phyloP scores from a whole-genome alignment of 108 stramenopile genomes.

The Licmophora abbreviata region DNA sequence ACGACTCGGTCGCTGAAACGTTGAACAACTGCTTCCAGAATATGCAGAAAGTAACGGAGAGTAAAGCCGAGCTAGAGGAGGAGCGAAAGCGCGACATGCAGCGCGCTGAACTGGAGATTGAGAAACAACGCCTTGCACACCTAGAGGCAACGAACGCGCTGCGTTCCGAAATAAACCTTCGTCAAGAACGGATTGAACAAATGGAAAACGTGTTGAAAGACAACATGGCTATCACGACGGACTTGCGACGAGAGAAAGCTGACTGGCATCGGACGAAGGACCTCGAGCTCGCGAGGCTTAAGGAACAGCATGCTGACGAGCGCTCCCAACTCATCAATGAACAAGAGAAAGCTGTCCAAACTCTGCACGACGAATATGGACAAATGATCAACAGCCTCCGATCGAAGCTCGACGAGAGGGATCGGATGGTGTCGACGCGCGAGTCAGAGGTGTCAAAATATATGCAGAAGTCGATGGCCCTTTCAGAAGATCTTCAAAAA shows the following conservation, averaged over 20 bases:
- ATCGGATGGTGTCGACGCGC: not conserved
- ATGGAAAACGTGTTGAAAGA: constrained; percentile 18
- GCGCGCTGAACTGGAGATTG: constrained; percentile 21
- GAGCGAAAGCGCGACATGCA: constrained; percentile 20
- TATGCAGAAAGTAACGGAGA: constrained; percentile 24
- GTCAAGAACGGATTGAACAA: constrained; percentile 16
- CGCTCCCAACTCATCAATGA: constrained; percentile 4
- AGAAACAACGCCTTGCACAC: constrained; percentile 21
- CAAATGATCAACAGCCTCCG: not conserved
- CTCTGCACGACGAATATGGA: not conserved
- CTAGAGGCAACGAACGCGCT: constrained; percentile 10
- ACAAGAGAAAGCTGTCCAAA: not conserved
- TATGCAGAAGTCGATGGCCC: not conserved
- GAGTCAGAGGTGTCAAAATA: constrained; percentile 3
- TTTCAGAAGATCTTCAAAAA: not conserved
- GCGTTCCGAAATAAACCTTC: constrained; percentile 11
- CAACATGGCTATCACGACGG: not conserved
- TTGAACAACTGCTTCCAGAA: constrained; percentile 23
- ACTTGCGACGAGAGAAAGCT: not conserved
- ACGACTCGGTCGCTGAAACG: constrained; percentile 24
- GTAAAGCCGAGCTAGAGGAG: constrained; percentile 19
- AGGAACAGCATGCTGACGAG: not conserved
- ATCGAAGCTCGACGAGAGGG: not conserved
- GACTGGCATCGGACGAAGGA: not conserved
- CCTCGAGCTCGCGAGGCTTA: not conserved